phyloP scores from a whole-genome alignment of 148 eudicot species.

The Hydrangea macrophylla region DNA sequence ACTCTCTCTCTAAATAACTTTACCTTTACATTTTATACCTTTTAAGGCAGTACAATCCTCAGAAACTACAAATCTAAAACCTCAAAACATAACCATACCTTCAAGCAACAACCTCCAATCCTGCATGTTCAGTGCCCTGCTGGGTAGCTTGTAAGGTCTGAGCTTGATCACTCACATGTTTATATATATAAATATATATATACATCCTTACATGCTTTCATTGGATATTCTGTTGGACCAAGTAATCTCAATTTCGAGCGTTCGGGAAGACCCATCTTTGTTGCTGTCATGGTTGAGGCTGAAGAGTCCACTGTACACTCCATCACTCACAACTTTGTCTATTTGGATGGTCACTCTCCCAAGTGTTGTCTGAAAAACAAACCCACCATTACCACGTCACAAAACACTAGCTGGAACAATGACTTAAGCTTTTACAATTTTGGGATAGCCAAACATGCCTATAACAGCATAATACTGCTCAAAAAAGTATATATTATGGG shows the following conservation, averaged over 20 bases:
- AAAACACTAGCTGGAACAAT: not conserved
- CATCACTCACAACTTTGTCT: constrained; percentile 82
- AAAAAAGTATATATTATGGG: not conserved
- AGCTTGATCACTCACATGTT: not conserved
- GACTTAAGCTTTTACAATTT: too few relatives aligned
- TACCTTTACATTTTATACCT: constrained; percentile 17
- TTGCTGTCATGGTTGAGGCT: constrained; percentile 59
- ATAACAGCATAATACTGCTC: not conserved
- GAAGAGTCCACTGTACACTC: constrained; percentile 63
- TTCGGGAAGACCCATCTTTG: constrained; percentile 62
- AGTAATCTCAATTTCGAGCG: constrained; percentile 71
- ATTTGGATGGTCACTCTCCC: constrained; percentile 84
- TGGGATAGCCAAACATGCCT: not conserved
- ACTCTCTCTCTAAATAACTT: constrained; percentile 14
- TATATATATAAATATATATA: not conserved
- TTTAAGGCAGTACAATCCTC: constrained; percentile 17
- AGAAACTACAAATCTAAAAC: constrained; percentile 33
- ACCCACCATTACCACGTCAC: constrained; percentile 7
- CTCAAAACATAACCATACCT: constrained; percentile 18
- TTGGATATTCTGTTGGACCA: constrained; percentile 66
- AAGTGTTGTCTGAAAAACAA: constrained; percentile 52
- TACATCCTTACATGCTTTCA: constrained; percentile 30
- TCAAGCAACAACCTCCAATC: constrained; percentile 21
- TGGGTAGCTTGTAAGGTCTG: not conserved
- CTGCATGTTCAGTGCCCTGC: constrained; percentile 12